A percentile compares a stretch with the other conserved stretches of the same genome.
Conservation (phyloP, 116 monocot genomes). For the Trichopus zeylanicus region DNA sequence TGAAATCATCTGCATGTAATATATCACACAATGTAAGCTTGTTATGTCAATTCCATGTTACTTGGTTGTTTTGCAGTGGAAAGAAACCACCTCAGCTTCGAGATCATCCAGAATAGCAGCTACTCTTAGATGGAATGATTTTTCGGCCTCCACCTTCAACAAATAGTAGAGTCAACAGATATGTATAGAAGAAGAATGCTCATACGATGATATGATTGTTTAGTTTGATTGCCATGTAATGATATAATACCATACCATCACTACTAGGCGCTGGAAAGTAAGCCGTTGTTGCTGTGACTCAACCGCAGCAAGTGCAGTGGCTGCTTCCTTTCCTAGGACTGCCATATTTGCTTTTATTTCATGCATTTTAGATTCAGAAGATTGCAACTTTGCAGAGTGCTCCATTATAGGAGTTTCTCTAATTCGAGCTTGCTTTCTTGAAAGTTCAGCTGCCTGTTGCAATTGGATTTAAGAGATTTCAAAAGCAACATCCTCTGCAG, state of each 20-base stretch:
- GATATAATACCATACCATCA: constrained; percentile 43
- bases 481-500: too few relatives aligned
- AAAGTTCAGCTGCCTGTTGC: constrained; percentile 70
- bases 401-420: constrained; percentile 78
- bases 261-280: constrained; percentile 74
- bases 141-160: constrained; percentile 84
- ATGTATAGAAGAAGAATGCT: background rate
- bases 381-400: constrained; percentile 68
- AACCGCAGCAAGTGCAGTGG: constrained; percentile 77
- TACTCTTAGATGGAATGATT: constrained; percentile 81
- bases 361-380: constrained; percentile 82
- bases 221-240: too few relatives aligned
- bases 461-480: too few relatives aligned
- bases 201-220: too few relatives aligned
- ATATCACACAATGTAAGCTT: constrained; percentile 2
- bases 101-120: constrained; percentile 90
- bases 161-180: constrained; percentile 3
- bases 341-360: constrained; percentile 96
- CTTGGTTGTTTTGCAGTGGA: constrained; percentile 1
- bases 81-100: constrained; percentile 76
- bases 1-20: constrained; percentile 43
- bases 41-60: background rate
- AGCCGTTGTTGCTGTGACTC: constrained; percentile 92
- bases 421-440: constrained; percentile 60
- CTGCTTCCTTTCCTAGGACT: constrained; percentile 96